Percentiles rank a stretch among this genome's conserved stretches.
These are phyloP conservation scores for Citrus hindsii DNA, from an alignment of 345 rosid genomes.

Conservation along the genomic window DNA sequence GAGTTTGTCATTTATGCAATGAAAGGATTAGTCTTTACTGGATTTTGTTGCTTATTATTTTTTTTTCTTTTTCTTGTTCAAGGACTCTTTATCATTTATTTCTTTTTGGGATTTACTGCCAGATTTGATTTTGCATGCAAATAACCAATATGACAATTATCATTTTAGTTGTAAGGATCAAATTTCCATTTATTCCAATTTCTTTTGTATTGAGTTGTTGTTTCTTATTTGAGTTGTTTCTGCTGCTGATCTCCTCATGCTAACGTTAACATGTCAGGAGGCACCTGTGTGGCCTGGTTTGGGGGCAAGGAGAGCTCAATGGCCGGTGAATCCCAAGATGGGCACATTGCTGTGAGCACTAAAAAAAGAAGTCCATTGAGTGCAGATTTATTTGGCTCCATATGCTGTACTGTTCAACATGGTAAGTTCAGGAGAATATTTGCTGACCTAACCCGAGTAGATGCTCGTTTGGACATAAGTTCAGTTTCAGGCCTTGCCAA, in stretches of 20 bases:
- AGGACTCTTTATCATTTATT: too few relatives aligned
- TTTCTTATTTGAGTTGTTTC: background rate
- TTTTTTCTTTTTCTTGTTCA: too few relatives aligned
- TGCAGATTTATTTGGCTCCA: slow-evolving; percentile 72
- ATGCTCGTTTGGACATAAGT: slow-evolving; percentile 68
- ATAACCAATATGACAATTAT: background rate
- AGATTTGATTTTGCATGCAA: background rate
- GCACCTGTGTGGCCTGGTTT: slow-evolving; percentile 60
- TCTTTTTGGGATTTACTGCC: background rate
- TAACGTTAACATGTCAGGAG: slow-evolving; percentile 35
- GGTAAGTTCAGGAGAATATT: slow-evolving; percentile 64
- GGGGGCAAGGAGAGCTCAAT: slow-evolving; percentile 33
- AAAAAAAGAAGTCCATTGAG: slow-evolving; percentile 52
- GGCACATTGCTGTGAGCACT: slow-evolving; percentile 7
- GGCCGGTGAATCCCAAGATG: slow-evolving; percentile 20
- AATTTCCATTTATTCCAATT: background rate
- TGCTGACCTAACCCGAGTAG: slow-evolving; percentile 70
- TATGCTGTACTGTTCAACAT: slow-evolving; percentile 63
- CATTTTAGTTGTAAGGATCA: background rate
- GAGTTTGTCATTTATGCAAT: too few relatives aligned
- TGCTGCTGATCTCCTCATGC: slow-evolving; percentile 3
- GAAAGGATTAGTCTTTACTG: too few relatives aligned
- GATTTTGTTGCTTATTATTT: too few relatives aligned
- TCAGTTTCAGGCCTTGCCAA: slow-evolving; percentile 61
- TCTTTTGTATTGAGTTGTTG: background rate